These are phyloP conservation scores for Avena atlantica DNA, from an alignment of 176 grass and related monocot genomes.

Conservation along the genomic window DNA sequence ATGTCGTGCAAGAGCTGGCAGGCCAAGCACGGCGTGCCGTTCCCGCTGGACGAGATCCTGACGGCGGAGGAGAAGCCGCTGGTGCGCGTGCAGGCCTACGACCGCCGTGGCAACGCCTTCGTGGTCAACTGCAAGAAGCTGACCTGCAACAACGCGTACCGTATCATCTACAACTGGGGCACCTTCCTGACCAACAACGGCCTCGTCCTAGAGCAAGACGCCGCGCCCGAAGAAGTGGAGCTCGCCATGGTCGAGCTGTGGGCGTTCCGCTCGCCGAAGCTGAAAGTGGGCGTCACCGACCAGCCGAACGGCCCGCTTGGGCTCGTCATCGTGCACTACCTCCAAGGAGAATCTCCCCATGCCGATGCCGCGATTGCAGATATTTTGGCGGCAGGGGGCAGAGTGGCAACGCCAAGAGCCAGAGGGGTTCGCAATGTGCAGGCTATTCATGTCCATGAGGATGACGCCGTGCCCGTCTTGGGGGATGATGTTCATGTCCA, in stretches of 20 bases:
- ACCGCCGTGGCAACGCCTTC: neutral
- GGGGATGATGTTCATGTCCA: no score
- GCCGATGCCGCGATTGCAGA: neutral
- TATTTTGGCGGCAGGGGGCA: neutral
- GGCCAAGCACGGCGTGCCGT: neutral
- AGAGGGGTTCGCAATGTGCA: neutral
- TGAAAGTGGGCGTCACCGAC: neutral
- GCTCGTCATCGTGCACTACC: slow-evolving; percentile 5
- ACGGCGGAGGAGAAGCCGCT: neutral
- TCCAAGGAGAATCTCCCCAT: neutral
- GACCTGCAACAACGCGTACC: neutral
- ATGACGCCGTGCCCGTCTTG: neutral
- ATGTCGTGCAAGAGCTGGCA: slow-evolving; percentile 23
- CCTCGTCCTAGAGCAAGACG: neutral
- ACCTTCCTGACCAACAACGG: neutral
- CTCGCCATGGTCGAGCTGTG: slow-evolving; percentile 7
- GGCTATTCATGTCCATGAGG: neutral
- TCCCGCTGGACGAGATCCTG: slow-evolving; percentile 12
- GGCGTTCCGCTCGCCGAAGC: slow-evolving; percentile 11
- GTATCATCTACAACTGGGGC: neutral
- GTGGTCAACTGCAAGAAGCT: neutral
- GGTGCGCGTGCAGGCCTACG: neutral
- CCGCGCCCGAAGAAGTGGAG: neutral
- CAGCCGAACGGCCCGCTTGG: neutral
- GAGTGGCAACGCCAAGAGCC: neutral